Evolutionary conservation across 1,284 basidiomycete species (phyloP), one percentile per base, ranked within the genome.

Genomic region (Cystobasidiaceae sp.): DNA sequence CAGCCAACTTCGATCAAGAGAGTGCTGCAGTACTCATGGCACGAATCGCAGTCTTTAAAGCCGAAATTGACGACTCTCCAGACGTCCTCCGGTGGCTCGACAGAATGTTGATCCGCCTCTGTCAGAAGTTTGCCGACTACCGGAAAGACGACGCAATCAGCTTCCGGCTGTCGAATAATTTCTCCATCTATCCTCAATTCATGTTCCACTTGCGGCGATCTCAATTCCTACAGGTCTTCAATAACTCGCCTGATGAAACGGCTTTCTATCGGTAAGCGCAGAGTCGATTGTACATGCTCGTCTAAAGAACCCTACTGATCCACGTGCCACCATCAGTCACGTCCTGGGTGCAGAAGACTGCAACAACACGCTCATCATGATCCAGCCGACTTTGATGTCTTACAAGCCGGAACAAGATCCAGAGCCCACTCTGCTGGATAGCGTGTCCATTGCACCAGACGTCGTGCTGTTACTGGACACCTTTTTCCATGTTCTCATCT

Each of bases 401-500:
- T 99, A 98, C 79, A 89, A 89, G 13, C 91, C 98, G 75, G 96
- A 98, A 75, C 83, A 86, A 15, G 79, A 80, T 28, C 88, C 96
- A 25, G 89, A 93, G 73, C 96, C 96, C 7, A 94, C 98, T 39
- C 81, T 98, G 33, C 85, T 99, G 51, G 96, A 99, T 81, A 94
- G 90, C 66, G 88, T 98, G 34, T 97, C 93, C 52, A 97, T 98
- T 80, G 92, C 94, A 77, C 89, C 90, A 50, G 94, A 99, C 74
- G 91, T 93, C 70, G 89, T 98, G 72, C 84, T 99, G 37, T 84
- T 99, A 17, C 86, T 99, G 69, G 96, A 99, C 76, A 98, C 96
- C 3, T 99, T 97, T 84, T 98, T 99, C 90, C 96, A 99, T 77
- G 97, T 98, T 72, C 87, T 98, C 74, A 98, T 98, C 79, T 98